phyloP scores from a whole-genome alignment of 768 basidiomycete genomes.

The Psilocybe azurescens region DNA sequence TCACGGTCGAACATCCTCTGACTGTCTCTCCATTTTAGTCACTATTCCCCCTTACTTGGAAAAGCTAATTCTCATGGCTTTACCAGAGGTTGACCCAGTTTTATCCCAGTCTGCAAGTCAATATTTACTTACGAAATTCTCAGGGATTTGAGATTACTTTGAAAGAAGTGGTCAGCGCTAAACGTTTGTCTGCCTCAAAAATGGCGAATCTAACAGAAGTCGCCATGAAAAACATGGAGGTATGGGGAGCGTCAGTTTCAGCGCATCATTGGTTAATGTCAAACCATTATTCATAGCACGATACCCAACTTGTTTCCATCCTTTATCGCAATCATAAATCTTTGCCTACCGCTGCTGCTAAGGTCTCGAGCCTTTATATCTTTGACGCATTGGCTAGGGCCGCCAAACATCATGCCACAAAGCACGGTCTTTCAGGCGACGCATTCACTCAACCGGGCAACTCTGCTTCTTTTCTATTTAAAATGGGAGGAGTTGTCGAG shows the following conservation, averaged over 20 bases:
- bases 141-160: constrained; percentile 84
- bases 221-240: constrained; percentile 79
- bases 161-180: constrained; percentile 82
- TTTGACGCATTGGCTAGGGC: constrained; percentile 94
- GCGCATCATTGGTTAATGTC: not conserved
- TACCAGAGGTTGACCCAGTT: constrained; percentile 41
- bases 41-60: not conserved
- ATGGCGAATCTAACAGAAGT: constrained; percentile 79
- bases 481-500: constrained; percentile 90
- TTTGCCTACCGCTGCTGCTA: constrained; percentile 59
- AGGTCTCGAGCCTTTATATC: constrained; percentile 89
- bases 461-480: constrained; percentile 82
- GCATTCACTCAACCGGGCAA: constrained; percentile 64
- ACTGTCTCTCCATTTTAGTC: not conserved
- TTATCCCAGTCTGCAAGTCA: constrained; percentile 1
- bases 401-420: constrained; percentile 70
- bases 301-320: constrained; percentile 86
- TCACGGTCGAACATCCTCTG: not conserved
- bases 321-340: constrained; percentile 91
- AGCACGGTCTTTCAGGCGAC: constrained; percentile 64
- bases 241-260: constrained; percentile 39
- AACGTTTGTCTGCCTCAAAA: constrained; percentile 87
- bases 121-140: constrained; percentile 14
- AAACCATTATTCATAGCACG: constrained; percentile 54
- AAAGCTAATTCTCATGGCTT: constrained; percentile 36